These are phyloP conservation scores for Ogataea glucozyma DNA, from an alignment of 805 yeast species.

Conservation along the genomic window DNA sequence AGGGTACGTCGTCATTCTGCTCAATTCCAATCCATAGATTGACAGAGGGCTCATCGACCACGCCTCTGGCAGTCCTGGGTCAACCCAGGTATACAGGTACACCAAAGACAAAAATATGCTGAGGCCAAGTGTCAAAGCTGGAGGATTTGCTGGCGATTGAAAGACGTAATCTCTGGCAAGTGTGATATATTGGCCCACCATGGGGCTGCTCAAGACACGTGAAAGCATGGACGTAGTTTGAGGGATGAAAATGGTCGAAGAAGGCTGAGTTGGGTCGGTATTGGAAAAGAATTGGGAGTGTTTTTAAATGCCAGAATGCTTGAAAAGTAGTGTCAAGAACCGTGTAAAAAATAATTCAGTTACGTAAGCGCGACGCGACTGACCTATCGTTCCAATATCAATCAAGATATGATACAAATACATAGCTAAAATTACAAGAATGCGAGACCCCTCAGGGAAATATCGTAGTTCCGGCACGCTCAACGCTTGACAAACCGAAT, in stretches of 20 bases:
- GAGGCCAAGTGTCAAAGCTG: constrained; percentile 63
- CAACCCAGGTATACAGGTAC: constrained; percentile 37
- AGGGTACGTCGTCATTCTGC: constrained; percentile 68
- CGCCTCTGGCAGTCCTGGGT: constrained; percentile 33
- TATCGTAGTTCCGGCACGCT: background rate
- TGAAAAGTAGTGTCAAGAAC: too few species aligned
- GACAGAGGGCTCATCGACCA: constrained; percentile 60
- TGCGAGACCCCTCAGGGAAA: too few species aligned
- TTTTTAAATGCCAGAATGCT: too few species aligned
- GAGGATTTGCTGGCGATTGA: constrained; percentile 13
- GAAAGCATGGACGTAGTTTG: background rate
- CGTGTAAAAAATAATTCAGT: too few species aligned
- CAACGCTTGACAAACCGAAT: constrained; percentile 20
- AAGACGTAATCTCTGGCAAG: constrained; percentile 4
- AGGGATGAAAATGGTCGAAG: background rate
- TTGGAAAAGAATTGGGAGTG: too few species aligned
- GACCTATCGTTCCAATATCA: too few species aligned
- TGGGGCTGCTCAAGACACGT: constrained; percentile 4
- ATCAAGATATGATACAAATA: too few species aligned
- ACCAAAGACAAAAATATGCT: constrained; percentile 53
- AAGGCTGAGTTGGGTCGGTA: background rate
- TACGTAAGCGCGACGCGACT: too few species aligned
- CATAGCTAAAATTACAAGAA: too few species aligned
- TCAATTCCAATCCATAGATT: constrained; percentile 47
- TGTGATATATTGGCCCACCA: background rate